Evolutionary conservation across 805 yeast species (phyloP).

Genomic region (Isabelozyma heimii): DNA sequence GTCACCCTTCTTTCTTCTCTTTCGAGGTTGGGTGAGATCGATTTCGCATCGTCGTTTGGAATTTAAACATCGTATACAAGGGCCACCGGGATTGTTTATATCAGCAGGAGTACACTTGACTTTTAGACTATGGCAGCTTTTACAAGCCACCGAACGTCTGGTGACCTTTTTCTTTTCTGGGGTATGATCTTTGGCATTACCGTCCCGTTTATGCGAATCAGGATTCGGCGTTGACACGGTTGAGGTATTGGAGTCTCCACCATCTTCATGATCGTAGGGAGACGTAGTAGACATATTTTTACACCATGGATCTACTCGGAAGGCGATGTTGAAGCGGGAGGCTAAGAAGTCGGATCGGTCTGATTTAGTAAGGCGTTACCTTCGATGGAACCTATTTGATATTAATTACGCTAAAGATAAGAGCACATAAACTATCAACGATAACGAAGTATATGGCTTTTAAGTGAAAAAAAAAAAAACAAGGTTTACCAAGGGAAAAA

Average conservation of each 20-base stretch:
- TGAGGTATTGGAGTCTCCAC: neutral
- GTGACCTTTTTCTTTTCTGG: constrained; percentile 3
- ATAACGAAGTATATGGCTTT: too few species aligned
- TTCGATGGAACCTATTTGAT: too few species aligned
- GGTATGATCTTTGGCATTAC: neutral
- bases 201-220: neutral
- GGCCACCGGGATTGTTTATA: constrained; percentile 51
- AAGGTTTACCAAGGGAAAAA: too few species aligned
- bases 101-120: constrained; percentile 81
- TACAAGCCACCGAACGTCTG: constrained; percentile 58
- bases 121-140: constrained; percentile 76
- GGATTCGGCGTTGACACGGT: neutral
- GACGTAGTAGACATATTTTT: neutral
- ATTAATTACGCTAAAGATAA: too few species aligned
- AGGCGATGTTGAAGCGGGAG: too few species aligned
- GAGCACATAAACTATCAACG: too few species aligned
- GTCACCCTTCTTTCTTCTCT: constrained; percentile 38
- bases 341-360: too few species aligned
- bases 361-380: too few species aligned
- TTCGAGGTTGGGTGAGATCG: constrained; percentile 58
- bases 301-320: neutral
- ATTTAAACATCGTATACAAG: constrained; percentile 74
- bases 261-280: neutral
- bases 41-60: constrained; percentile 64
- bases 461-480: too few species aligned